A percentile compares a stretch with the other conserved stretches of the same genome.
Evolutionary conservation across 169 alveolate genomes (phyloP).

Genomic region (Plasmodium falciparum): DNA sequence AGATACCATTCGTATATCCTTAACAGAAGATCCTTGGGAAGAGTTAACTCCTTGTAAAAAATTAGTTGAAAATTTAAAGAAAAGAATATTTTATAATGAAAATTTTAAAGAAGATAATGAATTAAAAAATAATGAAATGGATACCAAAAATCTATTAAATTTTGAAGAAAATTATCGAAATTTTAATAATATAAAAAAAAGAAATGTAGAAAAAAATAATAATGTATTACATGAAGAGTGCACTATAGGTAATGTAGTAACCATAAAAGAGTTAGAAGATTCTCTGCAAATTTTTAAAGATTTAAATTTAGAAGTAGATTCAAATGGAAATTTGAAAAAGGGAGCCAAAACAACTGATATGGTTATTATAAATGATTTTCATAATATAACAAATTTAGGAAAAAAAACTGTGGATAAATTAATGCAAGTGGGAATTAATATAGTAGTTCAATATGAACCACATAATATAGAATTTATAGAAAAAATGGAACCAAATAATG

Average conservation of each 20-base stretch:
- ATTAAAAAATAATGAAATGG: conserved; percentile 4
- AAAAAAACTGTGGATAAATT: conserved; percentile 32
- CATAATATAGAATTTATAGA: conserved; percentile 15
- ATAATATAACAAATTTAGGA: conserved; percentile 13
- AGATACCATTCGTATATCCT: conserved; percentile 90
- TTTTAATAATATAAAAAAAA: conserved; percentile 78
- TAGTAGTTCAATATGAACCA: conserved; percentile 19
- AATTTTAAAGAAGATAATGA: conserved; percentile 22
- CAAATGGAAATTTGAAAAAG: conserved; percentile 61
- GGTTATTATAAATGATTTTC: conserved; percentile 26
- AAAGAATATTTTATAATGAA: conserved; percentile 30
- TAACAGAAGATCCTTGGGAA: conserved; percentile 91
- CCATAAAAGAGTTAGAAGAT: conserved; percentile 63
- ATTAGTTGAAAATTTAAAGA: conserved; percentile 67
- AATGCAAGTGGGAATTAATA: conserved; percentile 33
- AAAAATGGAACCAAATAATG: neutral
- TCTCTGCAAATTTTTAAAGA: conserved; percentile 68
- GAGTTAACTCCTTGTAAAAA: conserved; percentile 84
- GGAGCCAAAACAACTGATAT: conserved; percentile 54
- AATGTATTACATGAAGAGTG: conserved; percentile 63
- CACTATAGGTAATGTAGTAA: conserved; percentile 61
- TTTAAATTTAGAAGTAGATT: conserved; percentile 57
- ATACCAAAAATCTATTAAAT: neutral
- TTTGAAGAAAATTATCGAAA: conserved; percentile 67
- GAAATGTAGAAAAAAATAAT: conserved; percentile 76